phyloP scores from a whole-genome alignment of 306 rosid species.

The Vigna nakashimae region DNA sequence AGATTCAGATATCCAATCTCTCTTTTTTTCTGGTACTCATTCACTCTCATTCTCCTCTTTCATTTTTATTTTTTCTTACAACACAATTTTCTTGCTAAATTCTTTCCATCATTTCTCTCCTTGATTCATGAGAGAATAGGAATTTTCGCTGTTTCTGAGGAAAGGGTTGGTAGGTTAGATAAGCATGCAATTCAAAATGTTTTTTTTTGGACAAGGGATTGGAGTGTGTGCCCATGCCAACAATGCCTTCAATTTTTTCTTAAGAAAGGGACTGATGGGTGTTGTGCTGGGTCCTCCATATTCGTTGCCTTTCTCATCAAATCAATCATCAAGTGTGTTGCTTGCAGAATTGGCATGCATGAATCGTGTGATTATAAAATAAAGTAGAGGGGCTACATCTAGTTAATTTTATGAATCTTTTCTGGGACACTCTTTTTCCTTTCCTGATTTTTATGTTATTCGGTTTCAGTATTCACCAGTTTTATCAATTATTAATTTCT shows the following conservation, averaged over 20 bases:
- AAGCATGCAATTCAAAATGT: not conserved
- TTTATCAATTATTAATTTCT: not conserved
- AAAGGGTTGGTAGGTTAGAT: constrained; percentile 4
- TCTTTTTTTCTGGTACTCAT: constrained; percentile 43
- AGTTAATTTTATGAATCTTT: constrained; percentile 35
- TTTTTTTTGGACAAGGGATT: not conserved
- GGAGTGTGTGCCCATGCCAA: constrained; percentile 14
- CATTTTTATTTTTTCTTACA: not conserved
- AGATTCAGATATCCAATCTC: constrained; percentile 16
- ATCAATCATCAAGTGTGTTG: constrained; percentile 28
- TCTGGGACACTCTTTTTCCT: not conserved
- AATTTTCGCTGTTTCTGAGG: not conserved
- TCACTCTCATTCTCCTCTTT: not conserved
- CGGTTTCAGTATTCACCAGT: not conserved
- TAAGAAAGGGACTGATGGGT: constrained; percentile 18
- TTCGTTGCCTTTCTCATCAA: constrained; percentile 19
- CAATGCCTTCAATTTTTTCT: not conserved
- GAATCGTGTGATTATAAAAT: not conserved
- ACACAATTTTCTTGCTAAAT: not conserved
- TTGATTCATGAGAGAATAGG: not conserved
- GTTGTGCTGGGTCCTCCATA: constrained; percentile 16
- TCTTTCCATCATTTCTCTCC: not conserved
- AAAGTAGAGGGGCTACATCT: not conserved
- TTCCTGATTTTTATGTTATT: not conserved
- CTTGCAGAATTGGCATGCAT: constrained; percentile 38